Conservation (phyloP, 345 rosid species). For the Conringia planisiliqua region DNA sequence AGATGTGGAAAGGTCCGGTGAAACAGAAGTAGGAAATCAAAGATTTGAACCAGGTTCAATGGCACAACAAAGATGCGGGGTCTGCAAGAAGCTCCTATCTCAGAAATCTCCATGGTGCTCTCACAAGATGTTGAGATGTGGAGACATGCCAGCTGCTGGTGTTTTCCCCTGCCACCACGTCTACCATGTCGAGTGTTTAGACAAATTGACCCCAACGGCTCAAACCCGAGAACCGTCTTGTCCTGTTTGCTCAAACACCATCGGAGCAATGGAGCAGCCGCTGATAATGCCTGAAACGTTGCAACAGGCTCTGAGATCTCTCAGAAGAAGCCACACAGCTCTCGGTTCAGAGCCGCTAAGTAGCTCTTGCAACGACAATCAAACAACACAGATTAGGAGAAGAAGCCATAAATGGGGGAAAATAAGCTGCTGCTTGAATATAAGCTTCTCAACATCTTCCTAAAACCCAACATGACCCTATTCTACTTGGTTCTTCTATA, state of each 20-base stretch:
- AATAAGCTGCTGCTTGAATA: slow-evolving; percentile 42
- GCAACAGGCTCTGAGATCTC: slow-evolving; percentile 60
- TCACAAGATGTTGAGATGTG: slow-evolving; percentile 59
- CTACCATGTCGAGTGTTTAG: slow-evolving; percentile 92
- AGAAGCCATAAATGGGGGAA: slow-evolving; percentile 41
- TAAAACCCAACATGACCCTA: slow-evolving; percentile 35
- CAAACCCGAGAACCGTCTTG: slow-evolving; percentile 74
- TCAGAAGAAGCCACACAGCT: slow-evolving; percentile 52
- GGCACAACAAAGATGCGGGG: slow-evolving; percentile 57
- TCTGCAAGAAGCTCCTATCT: slow-evolving; percentile 61
- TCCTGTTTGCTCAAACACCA: slow-evolving; percentile 57
- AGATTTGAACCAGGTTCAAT: slow-evolving; percentile 32
- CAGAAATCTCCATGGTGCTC: slow-evolving; percentile 92
- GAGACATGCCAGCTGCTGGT: slow-evolving; percentile 79
- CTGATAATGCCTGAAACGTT: slow-evolving; percentile 54
- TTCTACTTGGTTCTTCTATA: neutral
- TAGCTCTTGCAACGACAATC: slow-evolving; percentile 26
- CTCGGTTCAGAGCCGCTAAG: slow-evolving; percentile 42
- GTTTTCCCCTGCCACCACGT: slow-evolving; percentile 80
- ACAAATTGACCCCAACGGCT: slow-evolving; percentile 61
- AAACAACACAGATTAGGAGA: slow-evolving; percentile 36
- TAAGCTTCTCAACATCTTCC: slow-evolving; percentile 45
- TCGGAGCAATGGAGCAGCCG: slow-evolving; percentile 46
- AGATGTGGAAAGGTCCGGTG: slow-evolving; percentile 67
- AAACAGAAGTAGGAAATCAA: slow-evolving; percentile 44